Conservation (phyloP, 2,329 filamentous ascomycete genomes). For the Juglanconis oblonga region DNA sequence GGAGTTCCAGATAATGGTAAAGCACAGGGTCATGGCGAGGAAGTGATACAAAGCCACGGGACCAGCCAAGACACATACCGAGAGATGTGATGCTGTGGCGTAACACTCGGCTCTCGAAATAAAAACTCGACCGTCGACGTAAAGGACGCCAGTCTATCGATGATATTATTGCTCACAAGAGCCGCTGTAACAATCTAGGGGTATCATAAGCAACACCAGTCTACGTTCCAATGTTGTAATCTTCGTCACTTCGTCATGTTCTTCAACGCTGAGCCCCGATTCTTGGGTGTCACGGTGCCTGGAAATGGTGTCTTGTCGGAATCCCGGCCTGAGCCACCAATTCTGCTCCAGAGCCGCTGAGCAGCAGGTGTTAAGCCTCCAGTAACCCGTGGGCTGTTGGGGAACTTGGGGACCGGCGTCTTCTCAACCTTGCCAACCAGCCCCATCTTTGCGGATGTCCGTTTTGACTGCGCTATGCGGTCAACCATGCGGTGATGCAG, state of each 20-base stretch:
- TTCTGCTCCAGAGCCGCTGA: slow-evolving; percentile 62
- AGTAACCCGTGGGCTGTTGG: slow-evolving; percentile 59
- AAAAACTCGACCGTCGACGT: not conserved
- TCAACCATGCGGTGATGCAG: slow-evolving; percentile 87
- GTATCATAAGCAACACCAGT: slow-evolving; percentile 10
- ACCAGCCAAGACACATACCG: not conserved
- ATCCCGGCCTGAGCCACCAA: slow-evolving; percentile 41
- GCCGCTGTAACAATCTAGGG: slow-evolving; percentile 8
- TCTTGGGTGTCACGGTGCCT: slow-evolving; percentile 38
- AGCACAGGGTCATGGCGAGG: too few species aligned
- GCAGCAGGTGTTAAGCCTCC: slow-evolving; percentile 70
- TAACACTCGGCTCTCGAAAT: not conserved
- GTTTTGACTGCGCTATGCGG: slow-evolving; percentile 69
- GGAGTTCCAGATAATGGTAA: too few species aligned
- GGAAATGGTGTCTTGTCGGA: slow-evolving; percentile 37
- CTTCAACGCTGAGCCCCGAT: slow-evolving; percentile 33
- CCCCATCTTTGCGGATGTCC: slow-evolving; percentile 56
- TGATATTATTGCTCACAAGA: not conserved
- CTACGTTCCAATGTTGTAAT: not conserved
- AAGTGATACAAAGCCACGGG: too few species aligned
- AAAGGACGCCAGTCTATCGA: not conserved
- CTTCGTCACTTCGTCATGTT: slow-evolving; percentile 29
- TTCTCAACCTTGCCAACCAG: slow-evolving; percentile 56
- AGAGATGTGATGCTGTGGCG: too few species aligned
- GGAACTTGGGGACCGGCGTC: slow-evolving; percentile 67